A percentile compares a stretch with the other conserved stretches of the same genome.
phyloP scores from a whole-genome alignment of 1,139 yeast species.

The Pichia norvegensis region DNA sequence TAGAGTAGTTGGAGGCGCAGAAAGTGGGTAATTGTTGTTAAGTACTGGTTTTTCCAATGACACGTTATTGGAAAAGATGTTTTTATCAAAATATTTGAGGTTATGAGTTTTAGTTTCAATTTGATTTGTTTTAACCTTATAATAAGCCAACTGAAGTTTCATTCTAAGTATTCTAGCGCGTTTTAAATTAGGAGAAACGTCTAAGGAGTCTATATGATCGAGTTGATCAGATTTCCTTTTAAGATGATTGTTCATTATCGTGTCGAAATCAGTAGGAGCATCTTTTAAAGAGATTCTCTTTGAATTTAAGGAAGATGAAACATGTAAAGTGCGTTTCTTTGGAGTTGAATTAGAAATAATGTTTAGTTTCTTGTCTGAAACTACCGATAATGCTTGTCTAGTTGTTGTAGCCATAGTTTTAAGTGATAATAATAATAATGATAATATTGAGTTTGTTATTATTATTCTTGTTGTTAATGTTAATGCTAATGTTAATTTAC shows the following conservation, averaged over 20 bases:
- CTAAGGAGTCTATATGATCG: not conserved
- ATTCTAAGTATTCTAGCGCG: constrained; percentile 57
- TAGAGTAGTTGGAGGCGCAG: not conserved
- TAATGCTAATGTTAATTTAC: too few species aligned
- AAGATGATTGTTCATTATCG: not conserved
- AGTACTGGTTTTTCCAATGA: not conserved
- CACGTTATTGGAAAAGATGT: not conserved
- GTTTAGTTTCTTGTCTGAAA: not conserved
- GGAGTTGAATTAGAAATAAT: not conserved
- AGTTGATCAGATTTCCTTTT: not conserved
- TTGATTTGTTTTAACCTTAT: constrained; percentile 59
- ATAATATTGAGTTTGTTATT: too few species aligned
- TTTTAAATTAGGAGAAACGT: constrained; percentile 22
- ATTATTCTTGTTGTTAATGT: too few species aligned
- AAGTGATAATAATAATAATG: not conserved
- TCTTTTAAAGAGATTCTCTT: not conserved
- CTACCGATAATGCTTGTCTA: not conserved
- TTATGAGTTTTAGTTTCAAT: constrained; percentile 24
- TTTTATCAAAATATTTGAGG: not conserved
- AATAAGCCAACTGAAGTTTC: constrained; percentile 71
- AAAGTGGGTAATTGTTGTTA: not conserved
- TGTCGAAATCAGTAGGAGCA: not conserved
- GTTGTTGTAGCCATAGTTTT: not conserved
- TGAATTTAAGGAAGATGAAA: not conserved
- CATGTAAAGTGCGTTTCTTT: not conserved